These are phyloP conservation scores for Aureobasidium vineae DNA, from an alignment of 2,329 filamentous ascomycete species.

Conservation along the genomic window DNA sequence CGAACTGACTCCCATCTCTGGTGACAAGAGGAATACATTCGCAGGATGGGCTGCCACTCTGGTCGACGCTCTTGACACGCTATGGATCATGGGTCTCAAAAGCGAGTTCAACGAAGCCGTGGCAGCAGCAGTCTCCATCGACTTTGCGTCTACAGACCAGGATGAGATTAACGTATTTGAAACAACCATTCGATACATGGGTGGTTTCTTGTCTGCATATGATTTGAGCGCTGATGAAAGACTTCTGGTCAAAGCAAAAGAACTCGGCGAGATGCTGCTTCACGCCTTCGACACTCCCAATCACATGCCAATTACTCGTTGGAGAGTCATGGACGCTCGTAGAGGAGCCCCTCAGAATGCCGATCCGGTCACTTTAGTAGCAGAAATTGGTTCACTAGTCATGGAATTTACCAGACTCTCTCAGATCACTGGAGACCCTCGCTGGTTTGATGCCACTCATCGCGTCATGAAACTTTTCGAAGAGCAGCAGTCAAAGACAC, in stretches of 20 bases:
- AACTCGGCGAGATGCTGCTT: conserved; percentile 47
- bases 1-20: conserved; percentile 51
- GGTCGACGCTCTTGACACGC: conserved; percentile 70
- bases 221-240: conserved; percentile 40
- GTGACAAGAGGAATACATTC: conserved; percentile 71
- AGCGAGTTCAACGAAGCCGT: conserved; percentile 48
- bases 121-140: conserved; percentile 44
- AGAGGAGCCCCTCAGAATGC: conserved; percentile 43
- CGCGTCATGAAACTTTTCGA: conserved; percentile 46
- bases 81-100: conserved; percentile 69
- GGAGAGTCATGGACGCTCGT: conserved; percentile 44
- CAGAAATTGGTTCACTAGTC: conserved; percentile 49
- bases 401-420: conserved; percentile 52
- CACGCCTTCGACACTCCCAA: conserved; percentile 50
- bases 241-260: conserved; percentile 39
- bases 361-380: conserved; percentile 44
- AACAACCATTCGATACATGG: conserved; percentile 48
- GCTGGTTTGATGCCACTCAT: conserved; percentile 49
- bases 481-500: conserved; percentile 44
- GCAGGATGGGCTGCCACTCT: conserved; percentile 86
- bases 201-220: conserved; percentile 40
- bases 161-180: conserved; percentile 51
- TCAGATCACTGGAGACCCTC: conserved; percentile 46
- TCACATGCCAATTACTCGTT: conserved; percentile 48
- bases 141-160: conserved; percentile 43